Evolutionary conservation across 371 early-diverging fungal species (phyloP).

Genomic region (Rhizomucor miehei): DNA sequence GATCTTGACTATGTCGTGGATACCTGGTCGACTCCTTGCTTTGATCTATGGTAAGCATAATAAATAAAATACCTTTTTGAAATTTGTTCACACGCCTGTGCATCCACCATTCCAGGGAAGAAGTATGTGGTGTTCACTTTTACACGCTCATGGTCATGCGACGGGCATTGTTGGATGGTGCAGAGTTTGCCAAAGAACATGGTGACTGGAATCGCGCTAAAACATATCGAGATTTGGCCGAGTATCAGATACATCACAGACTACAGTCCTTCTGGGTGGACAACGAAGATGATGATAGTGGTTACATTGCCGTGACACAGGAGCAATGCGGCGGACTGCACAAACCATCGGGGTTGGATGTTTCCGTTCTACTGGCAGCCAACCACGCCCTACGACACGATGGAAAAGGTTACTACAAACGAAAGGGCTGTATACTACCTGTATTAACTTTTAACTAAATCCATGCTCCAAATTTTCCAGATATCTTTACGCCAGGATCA

Average conservation of each 20-base stretch:
- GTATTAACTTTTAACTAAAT: too few relatives aligned
- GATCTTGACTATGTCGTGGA: slow-evolving; percentile 65
- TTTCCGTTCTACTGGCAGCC: slow-evolving; percentile 59
- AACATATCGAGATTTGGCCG: slow-evolving; percentile 8
- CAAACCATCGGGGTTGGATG: slow-evolving; percentile 55
- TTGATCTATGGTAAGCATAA: slow-evolving; percentile 45
- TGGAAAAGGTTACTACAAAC: not conserved
- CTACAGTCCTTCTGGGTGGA: slow-evolving; percentile 49
- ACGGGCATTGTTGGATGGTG: slow-evolving; percentile 38
- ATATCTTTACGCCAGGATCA: slow-evolving; percentile 43
- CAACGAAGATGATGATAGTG: not conserved
- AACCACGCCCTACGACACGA: slow-evolving; percentile 29
- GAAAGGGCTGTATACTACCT: too few relatives aligned
- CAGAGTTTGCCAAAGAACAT: slow-evolving; percentile 11
- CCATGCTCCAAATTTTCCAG: slow-evolving; percentile 10
- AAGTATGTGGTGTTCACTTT: slow-evolving; percentile 55
- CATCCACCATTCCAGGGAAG: slow-evolving; percentile 61
- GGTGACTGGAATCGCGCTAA: slow-evolving; percentile 5
- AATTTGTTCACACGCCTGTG: not conserved
- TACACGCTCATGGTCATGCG: slow-evolving; percentile 69
- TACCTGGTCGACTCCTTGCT: slow-evolving; percentile 40
- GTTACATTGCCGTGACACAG: slow-evolving; percentile 37
- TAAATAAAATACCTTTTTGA: not conserved
- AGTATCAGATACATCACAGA: slow-evolving; percentile 19
- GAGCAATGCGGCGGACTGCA: slow-evolving; percentile 26